Evolutionary conservation across 495 filamentous ascomycete species (phyloP).

Genomic region (Penicillium waksmanii): DNA sequence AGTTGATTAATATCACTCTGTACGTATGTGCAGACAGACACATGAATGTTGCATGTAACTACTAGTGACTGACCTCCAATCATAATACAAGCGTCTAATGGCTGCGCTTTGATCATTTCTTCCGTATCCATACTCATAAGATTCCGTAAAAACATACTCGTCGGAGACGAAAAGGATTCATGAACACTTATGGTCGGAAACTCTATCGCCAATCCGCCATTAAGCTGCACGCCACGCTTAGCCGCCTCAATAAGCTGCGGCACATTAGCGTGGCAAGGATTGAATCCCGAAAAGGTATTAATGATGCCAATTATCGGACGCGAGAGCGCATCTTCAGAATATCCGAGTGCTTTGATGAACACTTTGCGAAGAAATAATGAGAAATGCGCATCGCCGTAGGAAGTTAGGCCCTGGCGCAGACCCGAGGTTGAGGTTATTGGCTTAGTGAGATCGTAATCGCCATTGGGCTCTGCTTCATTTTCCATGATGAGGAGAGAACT

Average conservation of each 20-base stretch:
- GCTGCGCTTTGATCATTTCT: conserved; percentile 70
- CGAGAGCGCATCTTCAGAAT: conserved; percentile 67
- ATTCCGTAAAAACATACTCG: conserved; percentile 71
- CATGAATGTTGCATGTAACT: neutral
- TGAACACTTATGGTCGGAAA: conserved; percentile 70
- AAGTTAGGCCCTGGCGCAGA: conserved; percentile 61
- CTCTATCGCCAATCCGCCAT: conserved; percentile 63
- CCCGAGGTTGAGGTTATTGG: conserved; percentile 54
- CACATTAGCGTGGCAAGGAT: conserved; percentile 69
- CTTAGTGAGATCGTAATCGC: conserved; percentile 58
- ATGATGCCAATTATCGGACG: conserved; percentile 68
- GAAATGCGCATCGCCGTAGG: conserved; percentile 73
- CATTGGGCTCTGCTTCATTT: conserved; percentile 20
- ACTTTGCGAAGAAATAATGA: conserved; percentile 70
- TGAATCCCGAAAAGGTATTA: conserved; percentile 68
- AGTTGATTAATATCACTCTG: neutral
- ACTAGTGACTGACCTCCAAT: conserved; percentile 56
- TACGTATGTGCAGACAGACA: neutral
- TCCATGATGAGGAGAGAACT: conserved; percentile 7
- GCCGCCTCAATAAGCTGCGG: conserved; percentile 69
- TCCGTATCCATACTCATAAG: conserved; percentile 76
- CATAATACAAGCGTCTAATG: conserved; percentile 64
- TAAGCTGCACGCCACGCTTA: conserved; percentile 63
- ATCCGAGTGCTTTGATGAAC: conserved; percentile 72
- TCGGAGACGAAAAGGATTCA: conserved; percentile 64